These are phyloP conservation scores for Neofusicoccum kwambonambiense DNA, from an alignment of 2,329 filamentous ascomycete species.

Conservation along the genomic window DNA sequence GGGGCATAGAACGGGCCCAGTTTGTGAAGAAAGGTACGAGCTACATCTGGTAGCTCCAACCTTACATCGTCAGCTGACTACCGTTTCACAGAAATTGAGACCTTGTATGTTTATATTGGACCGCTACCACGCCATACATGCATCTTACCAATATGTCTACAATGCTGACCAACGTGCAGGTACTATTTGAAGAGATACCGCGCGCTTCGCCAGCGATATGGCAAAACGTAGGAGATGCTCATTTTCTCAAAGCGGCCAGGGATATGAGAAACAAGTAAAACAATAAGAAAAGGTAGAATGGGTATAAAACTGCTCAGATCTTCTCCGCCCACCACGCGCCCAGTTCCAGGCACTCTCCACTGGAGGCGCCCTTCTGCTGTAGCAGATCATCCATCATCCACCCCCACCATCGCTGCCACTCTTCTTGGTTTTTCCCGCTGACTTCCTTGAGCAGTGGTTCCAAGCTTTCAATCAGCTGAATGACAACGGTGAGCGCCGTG, in stretches of 20 bases:
- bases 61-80: conserved; percentile 15
- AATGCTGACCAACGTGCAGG: conserved; percentile 46
- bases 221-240: conserved; percentile 33
- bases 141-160: conserved; percentile 16
- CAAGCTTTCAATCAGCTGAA: conserved; percentile 80
- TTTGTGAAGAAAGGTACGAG: conserved; percentile 83
- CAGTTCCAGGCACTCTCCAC: conserved; percentile 77
- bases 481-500: conserved; percentile 76
- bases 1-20: conserved; percentile 73
- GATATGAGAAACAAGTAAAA: not conserved
- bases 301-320: conserved; percentile 34
- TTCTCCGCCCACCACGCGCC: conserved; percentile 66
- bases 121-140: not conserved
- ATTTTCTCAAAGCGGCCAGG: not conserved
- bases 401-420: conserved; percentile 88
- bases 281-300: not conserved
- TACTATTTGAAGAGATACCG: conserved; percentile 93
- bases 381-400: conserved; percentile 84
- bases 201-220: conserved; percentile 78
- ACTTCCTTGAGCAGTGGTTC: conserved; percentile 79
- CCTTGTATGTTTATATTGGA: conserved; percentile 65
- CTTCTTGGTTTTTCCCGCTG: conserved; percentile 83
- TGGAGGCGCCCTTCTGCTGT: conserved; percentile 72
- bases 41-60: conserved; percentile 15
- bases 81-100: conserved; percentile 72